Conservation (phyloP, 1,284 basidiomycete genomes). For the Mycena sp. region DNA sequence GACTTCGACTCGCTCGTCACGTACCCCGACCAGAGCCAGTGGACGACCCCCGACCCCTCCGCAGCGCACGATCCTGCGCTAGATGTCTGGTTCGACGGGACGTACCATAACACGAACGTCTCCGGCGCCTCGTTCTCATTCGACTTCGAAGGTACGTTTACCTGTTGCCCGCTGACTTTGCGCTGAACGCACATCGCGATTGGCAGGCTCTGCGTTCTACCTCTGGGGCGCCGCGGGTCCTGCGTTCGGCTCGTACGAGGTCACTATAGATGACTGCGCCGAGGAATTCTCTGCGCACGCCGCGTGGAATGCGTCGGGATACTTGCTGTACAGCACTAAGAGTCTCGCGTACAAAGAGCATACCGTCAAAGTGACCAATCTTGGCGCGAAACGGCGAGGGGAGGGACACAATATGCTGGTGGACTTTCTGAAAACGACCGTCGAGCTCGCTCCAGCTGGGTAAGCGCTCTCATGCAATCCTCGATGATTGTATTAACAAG, state of each 20-base stretch:
- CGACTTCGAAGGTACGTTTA: constrained; percentile 46
- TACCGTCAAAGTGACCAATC: constrained; percentile 15
- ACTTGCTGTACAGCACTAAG: constrained; percentile 15
- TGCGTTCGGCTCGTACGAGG: constrained; percentile 16
- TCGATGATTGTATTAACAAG: neutral
- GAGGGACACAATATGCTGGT: constrained; percentile 20
- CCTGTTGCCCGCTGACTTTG: neutral
- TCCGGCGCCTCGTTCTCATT: constrained; percentile 48
- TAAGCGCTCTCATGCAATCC: neutral
- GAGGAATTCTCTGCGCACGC: constrained; percentile 10
- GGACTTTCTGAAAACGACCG: constrained; percentile 18
- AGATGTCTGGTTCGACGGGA: constrained; percentile 25
- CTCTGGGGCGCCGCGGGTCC: constrained; percentile 22
- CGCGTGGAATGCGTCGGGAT: neutral
- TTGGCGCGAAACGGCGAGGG: neutral
- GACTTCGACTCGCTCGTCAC: constrained; percentile 28
- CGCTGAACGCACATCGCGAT: neutral
- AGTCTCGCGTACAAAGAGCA: constrained; percentile 8
- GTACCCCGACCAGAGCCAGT: constrained; percentile 23
- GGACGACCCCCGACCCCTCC: constrained; percentile 25
- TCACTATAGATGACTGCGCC: constrained; percentile 10
- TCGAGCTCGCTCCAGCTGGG: constrained; percentile 25
- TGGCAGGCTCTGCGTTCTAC: constrained; percentile 17
- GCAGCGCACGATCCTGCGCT: constrained; percentile 14
- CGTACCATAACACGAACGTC: constrained; percentile 41